Conservation (phyloP, 495 filamentous ascomycete genomes). For the Choiromyces venosus region DNA sequence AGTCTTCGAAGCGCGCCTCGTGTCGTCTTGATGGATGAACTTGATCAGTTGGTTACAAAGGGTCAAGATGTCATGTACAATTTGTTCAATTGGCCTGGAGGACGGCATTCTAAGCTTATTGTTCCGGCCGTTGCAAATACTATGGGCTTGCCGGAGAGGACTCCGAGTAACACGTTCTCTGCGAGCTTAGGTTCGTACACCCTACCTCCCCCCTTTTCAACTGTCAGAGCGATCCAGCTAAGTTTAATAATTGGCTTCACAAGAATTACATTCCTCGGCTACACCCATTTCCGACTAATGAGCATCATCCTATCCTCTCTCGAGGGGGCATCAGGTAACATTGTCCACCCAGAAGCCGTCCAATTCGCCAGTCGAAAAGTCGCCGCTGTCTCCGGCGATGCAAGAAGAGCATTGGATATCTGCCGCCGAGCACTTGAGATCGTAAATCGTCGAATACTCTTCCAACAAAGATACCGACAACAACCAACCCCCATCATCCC, state of each 20-base stretch:
- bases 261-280: too few species aligned
- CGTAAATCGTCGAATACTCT: slow-evolving; percentile 83
- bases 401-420: slow-evolving; percentile 88
- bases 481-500: slow-evolving; percentile 20
- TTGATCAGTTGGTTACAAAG: too few species aligned
- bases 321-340: slow-evolving; percentile 76
- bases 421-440: slow-evolving; percentile 90
- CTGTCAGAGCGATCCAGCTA: too few species aligned
- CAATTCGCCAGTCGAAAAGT: slow-evolving; percentile 96
- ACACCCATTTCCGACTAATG: slow-evolving; percentile 99
- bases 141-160: too few species aligned
- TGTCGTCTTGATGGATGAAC: slow-evolving; percentile 91
- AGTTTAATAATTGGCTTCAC: too few species aligned
- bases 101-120: too few species aligned
- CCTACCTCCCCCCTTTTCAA: too few species aligned
- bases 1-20: slow-evolving; percentile 86
- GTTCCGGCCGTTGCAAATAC: too few species aligned
- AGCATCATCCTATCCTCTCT: slow-evolving; percentile 88
- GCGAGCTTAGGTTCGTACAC: too few species aligned
- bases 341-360: slow-evolving; percentile 87
- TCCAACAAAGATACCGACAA: slow-evolving; percentile 36
- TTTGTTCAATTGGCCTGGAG: too few species aligned
- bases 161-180: slow-evolving; percentile 99
- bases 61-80: too few species aligned
- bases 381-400: slow-evolving; percentile 89